Conservation (phyloP, 2,329 filamentous ascomycete genomes). For the Cadophora gregata region DNA sequence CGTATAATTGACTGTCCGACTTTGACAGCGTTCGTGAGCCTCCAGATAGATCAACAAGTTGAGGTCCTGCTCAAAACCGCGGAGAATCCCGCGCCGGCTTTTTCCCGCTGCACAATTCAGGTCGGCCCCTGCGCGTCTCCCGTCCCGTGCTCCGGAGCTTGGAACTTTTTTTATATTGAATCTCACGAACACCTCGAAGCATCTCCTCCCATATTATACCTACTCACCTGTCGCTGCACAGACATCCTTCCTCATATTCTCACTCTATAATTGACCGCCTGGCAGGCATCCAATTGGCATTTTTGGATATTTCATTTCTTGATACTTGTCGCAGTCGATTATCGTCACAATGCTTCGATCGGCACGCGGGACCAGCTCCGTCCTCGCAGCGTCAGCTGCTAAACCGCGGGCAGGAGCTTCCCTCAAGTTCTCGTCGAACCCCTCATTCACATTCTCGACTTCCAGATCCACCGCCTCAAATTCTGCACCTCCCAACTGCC, state of each 20-base stretch:
- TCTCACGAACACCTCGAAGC: neutral
- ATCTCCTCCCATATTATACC: neutral
- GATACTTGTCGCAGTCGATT: constrained; percentile 14
- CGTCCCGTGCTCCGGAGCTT: constrained; percentile 7
- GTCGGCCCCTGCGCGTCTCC: neutral
- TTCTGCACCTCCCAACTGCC: constrained; percentile 23
- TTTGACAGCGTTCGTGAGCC: neutral
- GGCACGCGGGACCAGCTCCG: constrained; percentile 35
- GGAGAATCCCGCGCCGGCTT: constrained; percentile 13
- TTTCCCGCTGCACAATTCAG: constrained; percentile 3
- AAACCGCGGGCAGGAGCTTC: constrained; percentile 34
- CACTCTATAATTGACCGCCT: neutral
- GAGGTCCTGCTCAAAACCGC: neutral
- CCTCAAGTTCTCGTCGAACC: constrained; percentile 15
- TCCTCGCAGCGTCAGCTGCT: constrained; percentile 37
- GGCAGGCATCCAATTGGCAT: constrained; percentile 24
- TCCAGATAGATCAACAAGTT: neutral
- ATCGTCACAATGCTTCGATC: constrained; percentile 38
- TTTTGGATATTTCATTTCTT: constrained; percentile 8
- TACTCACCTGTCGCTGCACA: neutral
- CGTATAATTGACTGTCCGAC: neutral
- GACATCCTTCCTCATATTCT: neutral
- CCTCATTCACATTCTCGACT: constrained; percentile 21
- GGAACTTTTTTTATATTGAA: constrained; percentile 15
- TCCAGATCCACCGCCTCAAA: constrained; percentile 24